Conservation (phyloP, 176 grass and related monocot species). For the Triticum urartu region DNA sequence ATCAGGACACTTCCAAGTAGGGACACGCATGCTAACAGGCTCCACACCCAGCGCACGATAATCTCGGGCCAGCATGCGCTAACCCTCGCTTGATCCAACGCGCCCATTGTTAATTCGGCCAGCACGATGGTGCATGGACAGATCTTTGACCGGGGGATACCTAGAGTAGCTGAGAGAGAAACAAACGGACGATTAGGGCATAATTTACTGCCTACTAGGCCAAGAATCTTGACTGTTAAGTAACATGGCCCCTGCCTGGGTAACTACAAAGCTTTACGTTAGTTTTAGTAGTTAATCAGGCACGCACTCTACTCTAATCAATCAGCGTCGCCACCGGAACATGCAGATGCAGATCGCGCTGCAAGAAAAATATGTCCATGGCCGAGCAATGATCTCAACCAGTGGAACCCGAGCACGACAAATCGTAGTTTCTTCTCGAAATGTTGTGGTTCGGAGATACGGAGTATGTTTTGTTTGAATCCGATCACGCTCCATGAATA, state of each 20-base stretch:
- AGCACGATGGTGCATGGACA: constrained; percentile 18
- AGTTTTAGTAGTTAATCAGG: constrained; percentile 7
- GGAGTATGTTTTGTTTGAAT: too few relatives aligned
- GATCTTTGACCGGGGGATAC: constrained; percentile 40
- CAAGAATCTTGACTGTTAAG: constrained; percentile 55
- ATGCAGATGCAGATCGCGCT: not conserved
- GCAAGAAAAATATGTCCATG: not conserved
- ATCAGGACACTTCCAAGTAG: not conserved
- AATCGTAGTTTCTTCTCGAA: not conserved
- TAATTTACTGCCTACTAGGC: constrained; percentile 42
- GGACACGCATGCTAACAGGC: not conserved
- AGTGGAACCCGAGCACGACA: not conserved
- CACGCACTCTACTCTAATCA: not conserved
- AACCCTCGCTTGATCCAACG: constrained; percentile 6
- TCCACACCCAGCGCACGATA: not conserved
- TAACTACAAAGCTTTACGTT: constrained; percentile 11
- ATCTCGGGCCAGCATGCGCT: too few relatives aligned
- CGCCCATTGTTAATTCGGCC: constrained; percentile 12
- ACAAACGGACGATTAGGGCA: not conserved
- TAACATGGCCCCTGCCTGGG: constrained; percentile 36
- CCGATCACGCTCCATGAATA: too few relatives aligned
- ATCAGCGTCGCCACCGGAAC: not conserved
- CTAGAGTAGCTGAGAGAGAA: not conserved
- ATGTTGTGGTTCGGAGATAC: too few relatives aligned
- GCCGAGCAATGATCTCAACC: not conserved